phyloP scores from a whole-genome alignment of 768 basidiomycete species.

The Lactarius trivialis region DNA sequence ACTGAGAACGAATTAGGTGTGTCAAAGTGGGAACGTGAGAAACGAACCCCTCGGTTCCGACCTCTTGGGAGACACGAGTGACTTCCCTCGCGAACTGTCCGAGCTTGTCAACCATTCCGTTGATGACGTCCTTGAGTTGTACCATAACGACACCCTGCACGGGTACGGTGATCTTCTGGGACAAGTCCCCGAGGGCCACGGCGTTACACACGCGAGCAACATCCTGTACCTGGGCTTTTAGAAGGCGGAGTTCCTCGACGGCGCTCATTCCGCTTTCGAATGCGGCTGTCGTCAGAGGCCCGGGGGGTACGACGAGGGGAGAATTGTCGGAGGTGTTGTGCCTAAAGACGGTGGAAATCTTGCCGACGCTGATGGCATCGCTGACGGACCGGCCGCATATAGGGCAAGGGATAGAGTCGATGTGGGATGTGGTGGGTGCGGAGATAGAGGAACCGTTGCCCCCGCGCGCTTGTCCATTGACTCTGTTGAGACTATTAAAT shows the following conservation, averaged over 20 bases:
- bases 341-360: slow-evolving; percentile 7
- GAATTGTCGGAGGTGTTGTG: slow-evolving; percentile 3
- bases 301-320: slow-evolving; percentile 36
- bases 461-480: slow-evolving; percentile 1
- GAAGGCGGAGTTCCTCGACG: slow-evolving; percentile 62
- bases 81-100: slow-evolving; percentile 85
- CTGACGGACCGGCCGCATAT: slow-evolving; percentile 18
- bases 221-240: slow-evolving; percentile 74
- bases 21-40: slow-evolving; percentile 1
- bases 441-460: slow-evolving; percentile 12
- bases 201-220: slow-evolving; percentile 48
- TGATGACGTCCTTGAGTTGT: slow-evolving; percentile 44
- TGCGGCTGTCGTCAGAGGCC: slow-evolving; percentile 43
- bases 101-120: slow-evolving; percentile 51
- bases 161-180: slow-evolving; percentile 45
- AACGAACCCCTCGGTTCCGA: slow-evolving; percentile 53
- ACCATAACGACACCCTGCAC: slow-evolving; percentile 47
- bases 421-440: slow-evolving; percentile 22
- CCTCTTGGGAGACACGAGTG: slow-evolving; percentile 73
- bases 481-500: slow-evolving; percentile 2
- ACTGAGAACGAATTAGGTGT: slow-evolving; percentile 24
- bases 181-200: slow-evolving; percentile 43
- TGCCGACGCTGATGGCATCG: slow-evolving; percentile 8
- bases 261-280: slow-evolving; percentile 53
- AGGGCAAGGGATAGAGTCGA: slow-evolving; percentile 18